Base-by-base conservation (phyloP, 2,329 filamentous ascomycete genomes). In the Tolypocladium nubicola region DNA sequence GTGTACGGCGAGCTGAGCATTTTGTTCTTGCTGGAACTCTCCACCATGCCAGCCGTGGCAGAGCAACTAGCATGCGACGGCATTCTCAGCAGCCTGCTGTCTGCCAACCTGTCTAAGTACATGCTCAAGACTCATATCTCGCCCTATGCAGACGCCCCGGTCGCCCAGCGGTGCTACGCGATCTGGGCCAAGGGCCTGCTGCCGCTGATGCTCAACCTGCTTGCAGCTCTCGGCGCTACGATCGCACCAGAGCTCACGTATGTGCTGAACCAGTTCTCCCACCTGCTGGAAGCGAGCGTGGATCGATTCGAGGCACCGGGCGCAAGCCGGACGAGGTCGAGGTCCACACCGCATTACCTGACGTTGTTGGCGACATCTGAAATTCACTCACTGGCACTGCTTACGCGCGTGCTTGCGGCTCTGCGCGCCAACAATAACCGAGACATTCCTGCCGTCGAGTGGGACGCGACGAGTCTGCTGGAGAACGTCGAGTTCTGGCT, bases 1-100 rank as follows among this genome's bases (percentile, higher is more conserved):
- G 78, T 97, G 37, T 97, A 97, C 70, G 94, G 92, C 61, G 92
- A 97, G 68, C 82, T 97, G n/a, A 89, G 89, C 65, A 81, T 96
- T 45, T 80, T 92, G 33, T 95, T 97, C 71, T 79, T 99, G 16
- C 83, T 96, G 26, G 89, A 96, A 63, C 80, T 99, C 14, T 96
- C 92, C 1, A 86, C 84, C 16, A 80, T 97, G 16, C 88, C 89
- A 0, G 73, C 83, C 21, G 80, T 97, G 55, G 93, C 94, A 3
- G 93, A 97, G 69, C 88, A 94, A 61, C 84, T 99, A 64, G 94
- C 93, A 0, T 86, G 90, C 45, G 90, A 96, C 64, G 91, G 89
- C 38, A 78, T 96, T 16, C 80, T 99, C 7, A 84, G 86, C 64
- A 88, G 90, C 60, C 77, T 97, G 54, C 84, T 88, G 23, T 87